Base-by-base conservation (phyloP, 805 yeast species). In the Sugiyamaella floridensis region DNA sequence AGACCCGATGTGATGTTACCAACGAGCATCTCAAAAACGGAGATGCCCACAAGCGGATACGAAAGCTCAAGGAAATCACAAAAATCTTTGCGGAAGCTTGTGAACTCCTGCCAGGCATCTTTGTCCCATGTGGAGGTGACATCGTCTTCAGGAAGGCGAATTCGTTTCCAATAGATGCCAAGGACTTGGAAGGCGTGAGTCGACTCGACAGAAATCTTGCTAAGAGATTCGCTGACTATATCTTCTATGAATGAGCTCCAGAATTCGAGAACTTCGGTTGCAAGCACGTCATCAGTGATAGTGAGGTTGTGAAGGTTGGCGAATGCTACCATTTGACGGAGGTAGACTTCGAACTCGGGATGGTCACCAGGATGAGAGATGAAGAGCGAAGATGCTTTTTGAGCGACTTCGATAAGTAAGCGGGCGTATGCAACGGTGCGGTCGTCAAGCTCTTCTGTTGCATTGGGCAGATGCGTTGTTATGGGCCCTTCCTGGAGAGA, bases 21-120 rank as follows among this genome's bases (percentile, higher is more conserved):
- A 10, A 63, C 62, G 28, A 86, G 64, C 18, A 67, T 72, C 4
- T 71, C 69, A 57, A 78, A 79, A 40, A 87, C 65, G 1, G 75
- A 69, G 0, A 66, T 51, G 40, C 86, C 87, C 40, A 88, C 72
- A 4, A 86, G 71, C 0, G 89, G 79, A 71, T 84, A 87, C 1
- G 84, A 67, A 0, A 80, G 73, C 51, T 89, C 93, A 57, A 87
- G 79, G 40, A 90, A 73, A 59, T 93, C 98, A 0, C 84, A 78
- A 9, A 85, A 84, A 55, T 85, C 92, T 32, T 79, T 70, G 59
- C 97, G 76, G 66, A 81, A 92, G 22, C 80, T 76, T 19, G 69
- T 67, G 61, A 89, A 87, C 58, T 85, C 95, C 18, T 76, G 74
- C 53, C 71, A 66, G 22, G 63, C 63, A 9, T 70, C 67, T 20